These are phyloP conservation scores for Aspergillus amoenus DNA, from an alignment of 2,329 filamentous ascomycete species.

Conservation along the genomic window DNA sequence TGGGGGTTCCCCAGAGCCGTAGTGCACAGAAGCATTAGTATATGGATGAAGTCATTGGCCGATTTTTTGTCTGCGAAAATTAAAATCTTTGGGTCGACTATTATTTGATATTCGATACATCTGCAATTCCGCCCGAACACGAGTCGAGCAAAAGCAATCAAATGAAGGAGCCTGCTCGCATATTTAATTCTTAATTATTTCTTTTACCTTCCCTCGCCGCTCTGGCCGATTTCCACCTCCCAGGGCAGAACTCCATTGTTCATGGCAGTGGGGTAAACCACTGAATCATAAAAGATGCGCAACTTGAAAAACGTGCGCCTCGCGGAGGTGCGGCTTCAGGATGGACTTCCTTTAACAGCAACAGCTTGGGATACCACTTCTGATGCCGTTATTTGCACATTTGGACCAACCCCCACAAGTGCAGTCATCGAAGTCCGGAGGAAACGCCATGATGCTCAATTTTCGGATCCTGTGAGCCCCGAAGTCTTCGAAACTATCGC, in stretches of 20 bases:
- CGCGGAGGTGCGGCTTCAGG: conserved; percentile 61
- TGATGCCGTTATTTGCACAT: conserved; percentile 76
- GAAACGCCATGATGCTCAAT: conserved; percentile 35
- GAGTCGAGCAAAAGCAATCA: conserved; percentile 1
- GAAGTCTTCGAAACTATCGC: conserved; percentile 59
- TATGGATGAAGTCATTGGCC: conserved; percentile 46
- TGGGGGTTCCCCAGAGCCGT: conserved; percentile 16
- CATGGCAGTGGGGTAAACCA: conserved; percentile 39
- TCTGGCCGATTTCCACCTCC: neutral
- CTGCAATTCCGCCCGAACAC: conserved; percentile 11
- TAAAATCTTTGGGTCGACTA: conserved; percentile 35
- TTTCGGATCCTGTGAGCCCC: conserved; percentile 42
- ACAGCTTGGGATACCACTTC: conserved; percentile 81
- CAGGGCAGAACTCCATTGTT: conserved; percentile 18
- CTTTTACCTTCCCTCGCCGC: conserved; percentile 3
- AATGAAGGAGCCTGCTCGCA: neutral
- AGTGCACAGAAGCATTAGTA: conserved; percentile 28
- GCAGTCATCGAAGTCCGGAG: conserved; percentile 72
- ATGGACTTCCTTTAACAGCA: conserved; percentile 66
- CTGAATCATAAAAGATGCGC: conserved; percentile 62
- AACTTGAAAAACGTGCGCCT: conserved; percentile 80
- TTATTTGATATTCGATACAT: conserved; percentile 23
- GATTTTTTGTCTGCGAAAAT: conserved; percentile 37
- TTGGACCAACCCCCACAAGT: conserved; percentile 73
- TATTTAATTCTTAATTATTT: neutral